Evolutionary conservation across 257 asterid genomes (phyloP), one percentile per base, ranked within the genome.

Genomic region (Striga asiatica): DNA sequence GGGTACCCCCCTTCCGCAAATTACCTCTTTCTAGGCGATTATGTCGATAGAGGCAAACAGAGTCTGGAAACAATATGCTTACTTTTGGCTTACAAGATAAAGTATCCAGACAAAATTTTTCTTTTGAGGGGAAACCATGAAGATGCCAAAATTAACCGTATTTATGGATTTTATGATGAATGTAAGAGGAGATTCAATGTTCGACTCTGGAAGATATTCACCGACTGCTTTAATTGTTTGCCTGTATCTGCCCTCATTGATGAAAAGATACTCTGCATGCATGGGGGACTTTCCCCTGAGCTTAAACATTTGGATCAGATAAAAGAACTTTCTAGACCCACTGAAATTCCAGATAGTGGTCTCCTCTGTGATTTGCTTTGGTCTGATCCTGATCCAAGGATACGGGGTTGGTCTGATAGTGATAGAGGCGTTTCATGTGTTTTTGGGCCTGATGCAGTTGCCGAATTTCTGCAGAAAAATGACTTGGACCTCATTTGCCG

Each of bases 1-100:
- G 95, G 95, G 42, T 80, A 63, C 61, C 95, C 95, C 93, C 95
- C n/a, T 19, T 18, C 74, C 0, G 80, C 84, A 29, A 82, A 71
- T 39, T 80, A 85, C 64, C 86, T 85, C 23, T 85, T 85, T 72
- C 89, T 85, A 0, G 95, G 95, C 37, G 89, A 85, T 58, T 85
- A 85, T 49, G 93, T 85, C 17, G 93, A 85, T 74, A 68, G 93
- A 68, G 95, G 95, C 71, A 85, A 80, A 66, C 89, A 79, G 69
- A 85, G 93, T 60, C 68, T 85, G 72, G 95, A 85, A 68, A 85
- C 95, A 2, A 85, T 85, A 78, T 85, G 95, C 74, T 72, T 85
- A 55, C 68, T 85, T 24, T 59, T 85, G 66, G 85, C 93, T 20
- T 85, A 78, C 76, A 85, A 85, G 79, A 69, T 85, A 56, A 66